Evolutionary conservation across 768 basidiomycete species (phyloP), one percentile per base, ranked within the genome.

Genomic region (Mycena chlorophos): DNA sequence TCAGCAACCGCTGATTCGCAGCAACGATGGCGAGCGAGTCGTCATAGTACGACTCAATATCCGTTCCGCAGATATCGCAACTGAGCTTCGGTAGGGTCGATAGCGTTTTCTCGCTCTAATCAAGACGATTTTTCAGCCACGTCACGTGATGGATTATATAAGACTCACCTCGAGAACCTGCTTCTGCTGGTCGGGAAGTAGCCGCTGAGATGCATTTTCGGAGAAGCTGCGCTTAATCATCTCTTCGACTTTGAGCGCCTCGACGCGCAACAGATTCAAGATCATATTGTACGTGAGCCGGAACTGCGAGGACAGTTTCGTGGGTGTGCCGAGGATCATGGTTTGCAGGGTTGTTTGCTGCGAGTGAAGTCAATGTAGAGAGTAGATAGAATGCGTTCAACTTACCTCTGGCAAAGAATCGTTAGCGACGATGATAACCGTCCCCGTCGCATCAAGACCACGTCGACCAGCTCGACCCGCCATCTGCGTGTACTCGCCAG

Each of bases 171-270:
- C 87, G 2, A 78, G 68, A 22, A 98, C 90, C 67, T 88, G 83
- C 68, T 88, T 86, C 70, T 98, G 94, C 58, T 98, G 92, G 52
- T 96, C 94, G 3, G 97, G 97, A 27, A 98, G 75, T 40, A 98
- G 75, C 34, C 88, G 80, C 66, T 99, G 97, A 0, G 97, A 89
- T 1, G 94, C 87, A 67, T 98, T 98, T 75, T 99, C 97, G 17
- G 97, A 98, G 72, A 99, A 99, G 69, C 92, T 94, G 34, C 97
- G 82, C 71, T 98, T 98, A 68, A 99, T 98, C 97, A 99, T 99
- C 72, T 99, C 97, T 67, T 99, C 97, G 17, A 98, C 96, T 56
- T 87, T 80, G 45, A 99, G 78, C 0, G 97, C 95, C 67, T 99
- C 97, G 10, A 99, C 97, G 19, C 97, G 86, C 10, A 99, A 80